phyloP scores from a whole-genome alignment of 2,329 filamentous ascomycete genomes.

The Pestalotiopsis sp. region DNA sequence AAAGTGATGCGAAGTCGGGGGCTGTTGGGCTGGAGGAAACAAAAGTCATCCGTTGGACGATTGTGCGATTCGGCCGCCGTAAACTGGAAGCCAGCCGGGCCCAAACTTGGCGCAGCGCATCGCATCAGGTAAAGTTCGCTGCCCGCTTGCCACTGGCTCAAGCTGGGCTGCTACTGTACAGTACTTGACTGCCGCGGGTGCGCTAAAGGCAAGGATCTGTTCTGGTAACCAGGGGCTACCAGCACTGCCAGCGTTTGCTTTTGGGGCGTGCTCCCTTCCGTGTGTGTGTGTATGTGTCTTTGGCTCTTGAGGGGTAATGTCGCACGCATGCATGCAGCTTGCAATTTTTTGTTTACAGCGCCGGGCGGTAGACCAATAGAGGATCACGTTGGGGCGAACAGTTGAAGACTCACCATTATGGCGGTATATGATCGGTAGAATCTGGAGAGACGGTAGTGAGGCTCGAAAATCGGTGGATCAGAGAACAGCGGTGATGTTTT shows the following conservation, averaged over 20 bases:
- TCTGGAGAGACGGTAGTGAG: neutral
- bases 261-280: slow-evolving; percentile 1
- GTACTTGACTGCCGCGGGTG: slow-evolving; percentile 20
- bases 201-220: slow-evolving; percentile 30
- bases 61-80: slow-evolving; percentile 14
- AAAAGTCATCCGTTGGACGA: neutral
- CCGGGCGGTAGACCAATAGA: neutral
- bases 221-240: neutral
- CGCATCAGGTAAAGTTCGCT: slow-evolving; percentile 16
- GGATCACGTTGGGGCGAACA: neutral
- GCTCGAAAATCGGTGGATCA: slow-evolving; percentile 14
- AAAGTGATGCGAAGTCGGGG: neutral
- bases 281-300: neutral
- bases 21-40: neutral
- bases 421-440: slow-evolving; percentile 1
- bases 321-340: neutral
- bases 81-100: neutral
- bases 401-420: slow-evolving; percentile 30
- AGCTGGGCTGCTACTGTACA: slow-evolving; percentile 19
- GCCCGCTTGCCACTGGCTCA: slow-evolving; percentile 4
- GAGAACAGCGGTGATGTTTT: slow-evolving; percentile 28
- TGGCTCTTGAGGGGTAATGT: slow-evolving; percentile 1
- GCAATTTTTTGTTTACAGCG: slow-evolving; percentile 8
- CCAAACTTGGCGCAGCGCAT: neutral
- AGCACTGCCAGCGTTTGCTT: neutral